phyloP scores from a whole-genome alignment of 495 filamentous ascomycete genomes.

The Penicillium ochrochloron region DNA sequence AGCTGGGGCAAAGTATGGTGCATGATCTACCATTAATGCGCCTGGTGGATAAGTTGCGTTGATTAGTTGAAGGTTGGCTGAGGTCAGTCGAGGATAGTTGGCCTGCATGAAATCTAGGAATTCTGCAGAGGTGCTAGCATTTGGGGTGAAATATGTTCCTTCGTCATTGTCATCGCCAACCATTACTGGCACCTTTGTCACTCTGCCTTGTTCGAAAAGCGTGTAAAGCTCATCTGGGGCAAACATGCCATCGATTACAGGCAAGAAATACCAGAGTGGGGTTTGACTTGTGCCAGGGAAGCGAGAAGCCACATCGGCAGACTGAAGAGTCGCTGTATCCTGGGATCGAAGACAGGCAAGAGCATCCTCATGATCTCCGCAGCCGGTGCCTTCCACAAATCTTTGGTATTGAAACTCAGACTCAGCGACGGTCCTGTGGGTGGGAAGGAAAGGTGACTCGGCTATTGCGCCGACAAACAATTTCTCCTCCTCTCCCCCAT shows the following conservation, averaged over 20 bases:
- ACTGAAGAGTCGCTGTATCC: conserved; percentile 1
- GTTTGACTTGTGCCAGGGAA: background rate
- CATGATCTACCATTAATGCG: background rate
- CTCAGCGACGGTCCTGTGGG: background rate
- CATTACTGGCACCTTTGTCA: conserved; percentile 64
- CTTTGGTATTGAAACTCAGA: background rate
- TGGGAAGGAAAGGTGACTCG: background rate
- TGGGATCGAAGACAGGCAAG: conserved; percentile 3
- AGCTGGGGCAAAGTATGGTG: conserved; percentile 9
- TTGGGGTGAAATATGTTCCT: conserved; percentile 60
- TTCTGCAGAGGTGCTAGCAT: conserved; percentile 43
- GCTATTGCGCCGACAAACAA: conserved; percentile 58
- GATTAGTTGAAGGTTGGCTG: background rate
- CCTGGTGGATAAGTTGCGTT: background rate
- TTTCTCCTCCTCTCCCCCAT: conserved; percentile 48
- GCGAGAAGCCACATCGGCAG: background rate
- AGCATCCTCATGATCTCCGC: background rate
- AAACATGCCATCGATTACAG: background rate
- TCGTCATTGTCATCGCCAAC: conserved; percentile 67
- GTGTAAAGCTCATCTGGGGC: conserved; percentile 38
- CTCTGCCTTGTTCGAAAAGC: conserved; percentile 54
- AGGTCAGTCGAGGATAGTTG: background rate
- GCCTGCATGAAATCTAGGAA: conserved; percentile 48
- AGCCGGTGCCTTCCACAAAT: background rate
- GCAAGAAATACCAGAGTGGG: conserved; percentile 1